Conservation (phyloP, 306 rosid genomes). For the Senna tora region DNA sequence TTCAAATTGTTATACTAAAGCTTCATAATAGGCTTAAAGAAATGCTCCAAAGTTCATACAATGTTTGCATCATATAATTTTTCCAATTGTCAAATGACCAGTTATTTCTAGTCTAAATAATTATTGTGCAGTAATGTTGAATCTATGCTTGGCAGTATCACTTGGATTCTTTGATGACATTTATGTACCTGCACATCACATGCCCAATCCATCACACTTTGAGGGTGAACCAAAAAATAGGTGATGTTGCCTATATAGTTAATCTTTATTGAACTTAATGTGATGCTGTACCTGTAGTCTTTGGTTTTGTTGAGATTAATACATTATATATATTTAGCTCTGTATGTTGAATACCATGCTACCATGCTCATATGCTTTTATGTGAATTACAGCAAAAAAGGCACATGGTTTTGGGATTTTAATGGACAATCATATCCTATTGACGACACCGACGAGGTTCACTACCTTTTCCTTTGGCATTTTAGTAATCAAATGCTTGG, state of each 20-base stretch:
- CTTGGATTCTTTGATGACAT: constrained; percentile 90
- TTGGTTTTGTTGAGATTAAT: not conserved
- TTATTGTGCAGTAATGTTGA: constrained; percentile 31
- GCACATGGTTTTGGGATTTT: constrained; percentile 68
- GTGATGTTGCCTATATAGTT: constrained; percentile 41
- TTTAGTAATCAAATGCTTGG: constrained; percentile 23
- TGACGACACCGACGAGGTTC: constrained; percentile 61
- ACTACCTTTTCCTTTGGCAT: constrained; percentile 32
- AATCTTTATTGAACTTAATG: not conserved
- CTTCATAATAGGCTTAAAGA: not conserved
- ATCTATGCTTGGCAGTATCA: constrained; percentile 61
- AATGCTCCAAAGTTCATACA: constrained; percentile 17
- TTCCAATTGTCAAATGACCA: constrained; percentile 11
- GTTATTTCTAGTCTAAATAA: not conserved
- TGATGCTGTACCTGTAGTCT: constrained; percentile 20
- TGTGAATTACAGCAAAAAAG: constrained; percentile 51
- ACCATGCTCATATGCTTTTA: constrained; percentile 1
- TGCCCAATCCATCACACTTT: constrained; percentile 58
- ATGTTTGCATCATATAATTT: constrained; percentile 15
- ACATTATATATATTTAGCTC: not conserved
- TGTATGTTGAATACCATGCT: constrained; percentile 19
- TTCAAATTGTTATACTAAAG: not conserved
- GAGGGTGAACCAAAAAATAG: constrained; percentile 49
- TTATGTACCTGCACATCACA: constrained; percentile 58
- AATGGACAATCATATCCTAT: constrained; percentile 40